A percentile compares a stretch with the other conserved stretches of the same genome.
Evolutionary conservation across 257 asterid species (phyloP).

Genomic region (Lithospermum erythrorhizon): DNA sequence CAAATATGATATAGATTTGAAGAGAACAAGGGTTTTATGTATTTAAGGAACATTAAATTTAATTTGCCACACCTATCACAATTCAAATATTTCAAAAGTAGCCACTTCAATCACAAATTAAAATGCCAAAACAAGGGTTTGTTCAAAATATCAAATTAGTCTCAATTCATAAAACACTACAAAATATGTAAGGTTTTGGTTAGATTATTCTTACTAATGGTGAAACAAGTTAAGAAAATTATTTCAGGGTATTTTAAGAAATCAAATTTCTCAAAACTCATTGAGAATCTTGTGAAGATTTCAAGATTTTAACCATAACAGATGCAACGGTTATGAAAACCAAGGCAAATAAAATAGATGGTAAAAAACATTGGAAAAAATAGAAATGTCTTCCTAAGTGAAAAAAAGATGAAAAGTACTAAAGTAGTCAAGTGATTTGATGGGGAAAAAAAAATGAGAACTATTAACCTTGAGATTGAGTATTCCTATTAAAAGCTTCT

Average conservation of each 20-base stretch:
- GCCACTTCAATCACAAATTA: no score
- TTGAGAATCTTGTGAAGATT: no score
- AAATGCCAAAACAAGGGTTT: background rate
- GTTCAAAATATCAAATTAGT: background rate
- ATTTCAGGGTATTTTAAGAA: no score
- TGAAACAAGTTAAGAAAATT: no score
- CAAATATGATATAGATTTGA: background rate
- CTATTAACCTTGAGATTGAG: conserved; percentile 32
- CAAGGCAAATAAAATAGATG: no score
- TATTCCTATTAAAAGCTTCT: conserved; percentile 38
- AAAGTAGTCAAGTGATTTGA: no score
- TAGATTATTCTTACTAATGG: background rate
- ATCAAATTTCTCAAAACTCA: no score
- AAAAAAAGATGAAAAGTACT: background rate
- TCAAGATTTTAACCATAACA: no score
- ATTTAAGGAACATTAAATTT: background rate
- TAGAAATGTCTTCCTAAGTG: background rate
- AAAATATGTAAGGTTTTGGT: background rate
- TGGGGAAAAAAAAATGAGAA: background rate
- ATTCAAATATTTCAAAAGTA: no score
- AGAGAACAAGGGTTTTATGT: background rate
- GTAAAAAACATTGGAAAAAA: background rate
- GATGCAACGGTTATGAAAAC: no score
- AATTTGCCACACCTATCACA: no score
- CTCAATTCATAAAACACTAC: background rate